These are phyloP conservation scores for Fraxinus sp. DNA, from an alignment of 305 asterid species.

Conservation along the genomic window DNA sequence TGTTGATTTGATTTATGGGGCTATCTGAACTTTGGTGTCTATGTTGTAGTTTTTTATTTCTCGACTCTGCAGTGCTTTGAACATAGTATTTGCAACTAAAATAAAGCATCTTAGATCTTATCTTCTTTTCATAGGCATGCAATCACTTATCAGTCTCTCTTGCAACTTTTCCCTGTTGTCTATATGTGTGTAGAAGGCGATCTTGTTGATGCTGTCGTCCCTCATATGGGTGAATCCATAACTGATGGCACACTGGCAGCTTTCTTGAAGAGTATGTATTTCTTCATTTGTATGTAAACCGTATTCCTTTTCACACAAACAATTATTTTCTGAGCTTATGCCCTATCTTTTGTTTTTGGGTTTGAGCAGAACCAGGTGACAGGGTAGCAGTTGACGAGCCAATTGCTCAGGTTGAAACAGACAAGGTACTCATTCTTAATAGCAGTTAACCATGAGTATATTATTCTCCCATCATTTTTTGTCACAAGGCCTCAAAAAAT, in stretches of 20 bases:
- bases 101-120: not conserved
- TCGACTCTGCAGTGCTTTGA: not conserved
- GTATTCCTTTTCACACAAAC: conserved; percentile 4
- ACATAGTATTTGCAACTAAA: not conserved
- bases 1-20: not conserved
- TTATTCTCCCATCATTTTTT: not conserved
- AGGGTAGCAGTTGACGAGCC: conserved; percentile 88
- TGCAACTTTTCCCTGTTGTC: conserved; percentile 7
- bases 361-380: conserved; percentile 79
- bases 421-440: conserved; percentile 57
- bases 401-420: conserved; percentile 98
- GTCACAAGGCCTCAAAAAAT: not conserved
- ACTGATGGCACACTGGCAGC: conserved; percentile 89
- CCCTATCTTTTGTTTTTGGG: conserved; percentile 19
- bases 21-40: not conserved
- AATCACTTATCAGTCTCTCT: not conserved
- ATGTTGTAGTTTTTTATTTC: not conserved
- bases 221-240: conserved; percentile 97
- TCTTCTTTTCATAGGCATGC: not conserved
- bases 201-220: conserved; percentile 85
- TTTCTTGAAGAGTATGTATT: conserved; percentile 83
- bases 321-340: conserved; percentile 8
- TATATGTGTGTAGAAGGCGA: conserved; percentile 57
- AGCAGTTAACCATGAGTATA: not conserved
- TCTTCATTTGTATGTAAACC: conserved; percentile 6